Evolutionary conservation across 345 rosid species (phyloP).

Genomic region (Boechera divaricarpa): DNA sequence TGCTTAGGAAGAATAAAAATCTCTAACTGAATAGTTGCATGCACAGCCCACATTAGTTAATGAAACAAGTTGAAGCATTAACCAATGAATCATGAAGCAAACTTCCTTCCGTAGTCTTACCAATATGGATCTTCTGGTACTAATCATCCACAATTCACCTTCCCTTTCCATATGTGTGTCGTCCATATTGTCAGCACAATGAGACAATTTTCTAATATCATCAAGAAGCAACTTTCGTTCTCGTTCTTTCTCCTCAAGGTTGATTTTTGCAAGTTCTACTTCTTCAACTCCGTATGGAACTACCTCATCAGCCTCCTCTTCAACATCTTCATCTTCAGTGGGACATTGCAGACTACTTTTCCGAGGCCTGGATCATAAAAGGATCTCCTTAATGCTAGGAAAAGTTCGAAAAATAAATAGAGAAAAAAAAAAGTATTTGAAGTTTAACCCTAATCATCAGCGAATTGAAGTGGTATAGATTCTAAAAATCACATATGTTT

Average conservation of each 20-base stretch:
- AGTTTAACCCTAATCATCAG: conserved; percentile 19
- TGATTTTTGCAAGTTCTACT: conserved; percentile 90
- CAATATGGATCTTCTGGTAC: conserved; percentile 52
- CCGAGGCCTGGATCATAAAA: conserved; percentile 75
- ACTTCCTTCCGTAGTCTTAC: conserved; percentile 45
- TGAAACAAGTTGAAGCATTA: conserved; percentile 12
- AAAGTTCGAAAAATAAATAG: neutral
- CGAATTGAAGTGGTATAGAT: neutral
- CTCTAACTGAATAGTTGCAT: conserved; percentile 23
- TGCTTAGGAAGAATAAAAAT: conserved; percentile 15
- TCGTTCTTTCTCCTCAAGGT: conserved; percentile 81
- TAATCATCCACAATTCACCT: conserved; percentile 55
- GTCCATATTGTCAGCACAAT: conserved; percentile 55
- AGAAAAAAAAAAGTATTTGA: neutral
- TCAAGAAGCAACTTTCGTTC: conserved; percentile 73
- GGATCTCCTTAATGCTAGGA: conserved; percentile 15
- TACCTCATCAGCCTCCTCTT: conserved; percentile 96
- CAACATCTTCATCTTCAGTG: conserved; percentile 92
- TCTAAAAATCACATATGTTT: neutral
- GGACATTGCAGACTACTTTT: conserved; percentile 87
- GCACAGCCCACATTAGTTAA: conserved; percentile 4
- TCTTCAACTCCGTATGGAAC: conserved; percentile 98
- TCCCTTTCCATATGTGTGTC: conserved; percentile 52
- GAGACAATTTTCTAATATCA: conserved; percentile 82
- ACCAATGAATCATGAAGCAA: conserved; percentile 1